Conservation (phyloP, 495 filamentous ascomycete genomes). For the Choiromyces venosus region DNA sequence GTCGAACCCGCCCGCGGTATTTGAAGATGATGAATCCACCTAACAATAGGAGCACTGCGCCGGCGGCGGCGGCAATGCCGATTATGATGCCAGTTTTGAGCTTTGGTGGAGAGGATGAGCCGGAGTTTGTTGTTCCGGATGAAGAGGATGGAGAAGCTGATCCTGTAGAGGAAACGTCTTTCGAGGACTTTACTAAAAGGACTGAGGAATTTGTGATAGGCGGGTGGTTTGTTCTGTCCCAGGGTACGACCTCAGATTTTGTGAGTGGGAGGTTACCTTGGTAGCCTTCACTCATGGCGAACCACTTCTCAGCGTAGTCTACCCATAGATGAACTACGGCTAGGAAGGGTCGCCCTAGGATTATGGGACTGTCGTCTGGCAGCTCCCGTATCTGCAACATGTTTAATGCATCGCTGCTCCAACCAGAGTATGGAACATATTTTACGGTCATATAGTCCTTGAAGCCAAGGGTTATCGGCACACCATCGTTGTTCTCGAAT, state of each 20-base stretch:
- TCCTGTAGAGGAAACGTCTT: not conserved
- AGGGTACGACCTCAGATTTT: conserved; percentile 5
- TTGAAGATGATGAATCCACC: not conserved
- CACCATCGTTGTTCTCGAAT: conserved; percentile 19
- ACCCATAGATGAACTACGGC: conserved; percentile 35
- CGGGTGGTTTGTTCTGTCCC: conserved; percentile 22
- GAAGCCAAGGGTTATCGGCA: conserved; percentile 19
- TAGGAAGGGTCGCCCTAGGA: conserved; percentile 33
- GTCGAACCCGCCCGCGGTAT: too few relatives aligned
- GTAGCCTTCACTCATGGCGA: conserved; percentile 25
- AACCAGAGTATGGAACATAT: conserved; percentile 12
- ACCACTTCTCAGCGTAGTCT: conserved; percentile 34
- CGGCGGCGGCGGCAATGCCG: not conserved
- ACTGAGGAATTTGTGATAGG: conserved; percentile 28
- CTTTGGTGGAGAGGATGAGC: not conserved
- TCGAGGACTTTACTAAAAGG: conserved; percentile 2
- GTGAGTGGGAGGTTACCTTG: not conserved
- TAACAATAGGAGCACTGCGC: not conserved
- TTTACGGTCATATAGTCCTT: conserved; percentile 16
- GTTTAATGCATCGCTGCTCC: conserved; percentile 4
- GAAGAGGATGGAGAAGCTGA: not conserved
- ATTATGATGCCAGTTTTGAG: not conserved
- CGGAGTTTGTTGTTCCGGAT: not conserved
- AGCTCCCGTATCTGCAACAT: conserved; percentile 26
- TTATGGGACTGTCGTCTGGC: conserved; percentile 26